Base-by-base conservation (phyloP, 768 basidiomycete species). In the Dacryopinax spathularia region DNA sequence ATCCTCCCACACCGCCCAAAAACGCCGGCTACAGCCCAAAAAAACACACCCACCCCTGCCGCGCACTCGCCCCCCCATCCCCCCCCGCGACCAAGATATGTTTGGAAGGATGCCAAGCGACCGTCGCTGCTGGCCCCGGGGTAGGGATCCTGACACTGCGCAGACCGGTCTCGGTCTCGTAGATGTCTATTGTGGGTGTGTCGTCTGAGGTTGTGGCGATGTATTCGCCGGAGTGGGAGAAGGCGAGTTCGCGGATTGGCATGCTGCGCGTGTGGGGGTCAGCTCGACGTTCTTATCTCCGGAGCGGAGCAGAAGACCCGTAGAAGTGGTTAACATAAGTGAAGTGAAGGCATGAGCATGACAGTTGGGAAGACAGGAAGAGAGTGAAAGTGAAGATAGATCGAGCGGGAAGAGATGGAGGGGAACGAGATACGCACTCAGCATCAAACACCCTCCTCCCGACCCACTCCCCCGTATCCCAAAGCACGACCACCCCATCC, bases 211-310 rank as follows among this genome's bases (percentile, higher is more conserved):
- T 85, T 60, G 89, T 84, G 18, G 89, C 89, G 48, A 91, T 73
- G 69, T 85, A 91, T 76, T 91, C 89, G 34, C 89, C 89, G 67
- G 91, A 89, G 66, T 85, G 79, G 13, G 88, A 90, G 78, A 89
- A 91, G 71, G 25, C 48, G 48, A 56, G 13, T 56, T 56, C 48
- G 12, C 48, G 48, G 48, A 56, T 29, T 56, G 48, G 48, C 48
- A 56, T 56, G 48, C 48, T 56, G 48, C 3, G 31, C 13, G n/a
- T n/a, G n/a, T n/a, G n/a, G 48, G 13, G 5, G 85, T 88, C 20
- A 90, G 73, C 20, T 81, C 80, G 65, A 81, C 87, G 69, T 89
- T 87, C 22, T 83, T 79, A 70, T 89, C 77, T 63, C 89, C 65
- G 35, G 37, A 89, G 68, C 1, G 36, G 18, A 61, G 27, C n/a